Conservation (phyloP, 495 filamentous ascomycete genomes). For the Aspergillus coremiiformis region DNA sequence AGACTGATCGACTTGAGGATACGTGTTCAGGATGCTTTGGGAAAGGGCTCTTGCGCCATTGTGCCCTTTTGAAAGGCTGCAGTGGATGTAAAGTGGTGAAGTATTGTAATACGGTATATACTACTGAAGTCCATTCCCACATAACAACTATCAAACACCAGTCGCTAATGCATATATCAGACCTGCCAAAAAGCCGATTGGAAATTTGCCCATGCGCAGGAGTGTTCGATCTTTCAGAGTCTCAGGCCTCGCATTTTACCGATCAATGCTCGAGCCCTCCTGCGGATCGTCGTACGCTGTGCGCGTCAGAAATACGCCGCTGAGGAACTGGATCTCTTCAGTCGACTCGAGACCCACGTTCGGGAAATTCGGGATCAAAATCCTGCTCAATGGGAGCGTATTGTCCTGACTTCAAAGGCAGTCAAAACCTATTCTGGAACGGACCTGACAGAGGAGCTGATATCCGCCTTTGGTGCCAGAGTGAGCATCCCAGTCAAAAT, state of each 20-base stretch:
- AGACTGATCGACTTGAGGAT: slow-evolving; percentile 32
- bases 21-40: slow-evolving; percentile 42
- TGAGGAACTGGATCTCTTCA: slow-evolving; percentile 35
- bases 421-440: slow-evolving; percentile 45
- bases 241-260: slow-evolving; percentile 46
- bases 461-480: slow-evolving; percentile 36
- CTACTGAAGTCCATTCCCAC: slow-evolving; percentile 3
- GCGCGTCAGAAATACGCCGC: slow-evolving; percentile 25
- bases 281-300: slow-evolving; percentile 45
- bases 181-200: slow-evolving; percentile 55
- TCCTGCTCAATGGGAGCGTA: slow-evolving; percentile 36
- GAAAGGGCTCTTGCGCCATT: slow-evolving; percentile 21
- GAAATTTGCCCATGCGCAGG: slow-evolving; percentile 51
- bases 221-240: slow-evolving; percentile 48
- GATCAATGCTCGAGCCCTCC: slow-evolving; percentile 47
- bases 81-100: slow-evolving; percentile 52
- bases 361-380: slow-evolving; percentile 31
- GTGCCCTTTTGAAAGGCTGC: slow-evolving; percentile 46
- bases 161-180: slow-evolving; percentile 26
- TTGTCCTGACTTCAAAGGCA: slow-evolving; percentile 47
- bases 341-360: slow-evolving; percentile 42
- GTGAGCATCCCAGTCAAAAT: slow-evolving; percentile 22
- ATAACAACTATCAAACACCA: neutral
- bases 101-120: slow-evolving; percentile 57
- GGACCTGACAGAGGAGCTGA: slow-evolving; percentile 30